Base-by-base conservation (phyloP, 352 stramenopile species). In the Phytophthora ohioensis region DNA sequence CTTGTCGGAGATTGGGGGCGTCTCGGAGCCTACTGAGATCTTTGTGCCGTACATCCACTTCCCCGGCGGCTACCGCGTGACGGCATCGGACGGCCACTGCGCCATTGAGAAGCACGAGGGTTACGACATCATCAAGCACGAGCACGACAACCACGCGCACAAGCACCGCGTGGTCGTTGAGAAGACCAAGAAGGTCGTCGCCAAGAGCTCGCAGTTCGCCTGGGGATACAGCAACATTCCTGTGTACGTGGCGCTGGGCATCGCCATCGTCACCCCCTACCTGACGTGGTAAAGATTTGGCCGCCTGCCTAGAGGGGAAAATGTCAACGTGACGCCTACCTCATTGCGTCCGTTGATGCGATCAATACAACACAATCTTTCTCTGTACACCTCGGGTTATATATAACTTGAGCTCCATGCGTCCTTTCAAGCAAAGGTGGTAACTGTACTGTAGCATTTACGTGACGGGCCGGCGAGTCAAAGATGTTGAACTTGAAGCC, bases 101-200 rank as follows among this genome's bases (percentile, higher is more conserved):
- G 27, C 59, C 39, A 79, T 83, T 39, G 72, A 79, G 51, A 80
- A 83, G 46, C 68, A 83, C 66, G 73, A 80, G 49, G 76, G 79
- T 32, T 86, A 86, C 73, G 79, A 86, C 59, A 64, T 86, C 39
- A 49, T 86, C 35, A 71, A 73, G 31, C 80, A 82, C 64, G 65
- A 75, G 21, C 73, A 82, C 41, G 73, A 76, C 57, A 55, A 41
- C 17, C 68, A 75, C 35, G 57, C 49, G 3, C 68, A 69, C 39
- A 69, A 67, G 36, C 79, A 86, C 69, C 69, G 67, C 36, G 41
- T 86, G 13, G 63, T 79, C 35, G 73, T 86, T 51, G 51, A 71
- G 57, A 73, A 66, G 42, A 55, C 48, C 30, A 67, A 64, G 48
- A 73, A 71, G 59, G 41, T 38, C 2, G 59, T 21, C 30, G 12